A percentile compares a stretch with the other conserved stretches of the same genome.
Evolutionary conservation across 345 rosid genomes (phyloP).

Genomic region (Acer campestre): DNA sequence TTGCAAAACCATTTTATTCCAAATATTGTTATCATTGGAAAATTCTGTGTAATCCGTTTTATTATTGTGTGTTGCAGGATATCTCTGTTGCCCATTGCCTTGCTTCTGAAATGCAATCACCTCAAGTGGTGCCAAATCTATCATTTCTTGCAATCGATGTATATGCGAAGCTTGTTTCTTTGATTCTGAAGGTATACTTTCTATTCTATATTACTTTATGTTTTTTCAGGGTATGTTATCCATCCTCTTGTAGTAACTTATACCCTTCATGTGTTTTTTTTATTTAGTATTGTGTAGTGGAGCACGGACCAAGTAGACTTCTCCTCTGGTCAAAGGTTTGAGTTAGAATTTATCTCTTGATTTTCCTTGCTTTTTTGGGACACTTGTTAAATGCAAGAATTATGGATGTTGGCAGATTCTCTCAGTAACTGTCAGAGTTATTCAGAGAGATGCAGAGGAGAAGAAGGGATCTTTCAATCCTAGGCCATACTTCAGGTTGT

Average conservation of each 20-base stretch:
- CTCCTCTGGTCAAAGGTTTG: slow-evolving; percentile 35
- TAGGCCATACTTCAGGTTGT: slow-evolving; percentile 43
- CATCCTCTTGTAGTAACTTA: background rate
- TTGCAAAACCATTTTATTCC: background rate
- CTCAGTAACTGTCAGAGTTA: slow-evolving; percentile 31
- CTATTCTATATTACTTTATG: background rate
- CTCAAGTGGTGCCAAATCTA: slow-evolving; percentile 21
- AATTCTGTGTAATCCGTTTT: background rate
- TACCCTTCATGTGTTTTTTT: background rate
- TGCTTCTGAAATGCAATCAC: slow-evolving; percentile 31
- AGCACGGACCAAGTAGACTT: slow-evolving; percentile 39
- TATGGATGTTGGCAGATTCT: slow-evolving; percentile 29
- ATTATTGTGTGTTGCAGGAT: slow-evolving; percentile 20
- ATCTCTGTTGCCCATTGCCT: slow-evolving; percentile 37
- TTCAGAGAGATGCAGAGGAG: slow-evolving; percentile 42
- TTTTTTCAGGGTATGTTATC: background rate
- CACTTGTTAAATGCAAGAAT: background rate
- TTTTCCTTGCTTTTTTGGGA: background rate
- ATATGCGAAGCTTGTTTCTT: slow-evolving; percentile 39
- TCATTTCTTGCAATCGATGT: slow-evolving; percentile 41
- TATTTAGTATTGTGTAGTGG: slow-evolving; percentile 12
- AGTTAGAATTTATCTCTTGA: background rate
- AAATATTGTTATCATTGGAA: background rate
- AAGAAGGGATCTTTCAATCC: slow-evolving; percentile 39
- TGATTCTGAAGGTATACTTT: slow-evolving; percentile 30